A percentile compares a stretch with the other conserved stretches of the same genome.
Conservation (phyloP, 2,329 filamentous ascomycete genomes). For the Hansfordia pulvinata region DNA sequence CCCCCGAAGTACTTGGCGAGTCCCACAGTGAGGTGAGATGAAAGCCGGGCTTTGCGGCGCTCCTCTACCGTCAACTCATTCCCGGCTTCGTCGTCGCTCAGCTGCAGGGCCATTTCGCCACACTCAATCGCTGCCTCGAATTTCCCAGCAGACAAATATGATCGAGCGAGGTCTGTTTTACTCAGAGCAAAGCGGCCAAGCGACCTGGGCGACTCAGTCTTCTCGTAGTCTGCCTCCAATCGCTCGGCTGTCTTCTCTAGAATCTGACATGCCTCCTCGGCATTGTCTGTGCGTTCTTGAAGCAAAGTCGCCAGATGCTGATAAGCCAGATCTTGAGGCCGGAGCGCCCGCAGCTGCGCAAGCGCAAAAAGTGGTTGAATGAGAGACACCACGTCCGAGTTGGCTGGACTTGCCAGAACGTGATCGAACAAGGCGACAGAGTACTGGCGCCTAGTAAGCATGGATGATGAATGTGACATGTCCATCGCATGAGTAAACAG, state of each 20-base stretch:
- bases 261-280: conserved; percentile 44
- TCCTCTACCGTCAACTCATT: conserved; percentile 51
- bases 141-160: conserved; percentile 54
- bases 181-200: conserved; percentile 69
- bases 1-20: conserved; percentile 64
- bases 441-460: conserved; percentile 66
- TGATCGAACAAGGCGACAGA: conserved; percentile 72
- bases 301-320: conserved; percentile 70
- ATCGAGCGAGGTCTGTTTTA: conserved; percentile 78
- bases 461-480: conserved; percentile 66
- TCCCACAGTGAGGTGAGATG: conserved; percentile 74
- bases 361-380: conserved; percentile 84
- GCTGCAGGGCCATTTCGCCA: conserved; percentile 65
- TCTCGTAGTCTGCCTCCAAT: conserved; percentile 74
- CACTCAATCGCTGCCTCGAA: conserved; percentile 63
- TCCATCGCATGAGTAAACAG: conserved; percentile 93
- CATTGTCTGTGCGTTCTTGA: conserved; percentile 66
- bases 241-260: conserved; percentile 53
- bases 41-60: conserved; percentile 60
- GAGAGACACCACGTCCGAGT: conserved; percentile 42
- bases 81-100: conserved; percentile 60
- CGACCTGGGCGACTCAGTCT: conserved; percentile 60
- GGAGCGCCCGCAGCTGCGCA: conserved; percentile 62
- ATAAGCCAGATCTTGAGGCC: conserved; percentile 56
- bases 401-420: conserved; percentile 44